Evolutionary conservation across 2,329 filamentous ascomycete species (phyloP).

Genomic region (Neonectria hederae): DNA sequence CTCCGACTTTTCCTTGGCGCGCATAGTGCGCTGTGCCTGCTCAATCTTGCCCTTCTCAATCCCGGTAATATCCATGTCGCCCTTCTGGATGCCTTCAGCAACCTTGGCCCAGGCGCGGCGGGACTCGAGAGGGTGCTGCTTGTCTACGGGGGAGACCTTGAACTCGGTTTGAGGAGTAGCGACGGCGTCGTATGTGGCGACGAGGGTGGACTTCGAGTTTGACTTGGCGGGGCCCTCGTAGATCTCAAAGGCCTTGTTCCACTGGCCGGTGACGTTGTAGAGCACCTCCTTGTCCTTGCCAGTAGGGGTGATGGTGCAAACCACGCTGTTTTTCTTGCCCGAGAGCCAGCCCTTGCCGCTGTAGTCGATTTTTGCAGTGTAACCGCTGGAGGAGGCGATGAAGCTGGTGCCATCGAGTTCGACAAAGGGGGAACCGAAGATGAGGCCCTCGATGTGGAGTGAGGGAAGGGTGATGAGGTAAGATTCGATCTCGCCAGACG

Average conservation of each 20-base stretch:
- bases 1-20: conserved; percentile 79
- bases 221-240: conserved; percentile 69
- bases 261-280: conserved; percentile 89
- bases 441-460: conserved; percentile 92
- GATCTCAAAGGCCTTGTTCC: conserved; percentile 85
- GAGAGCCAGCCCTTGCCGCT: conserved; percentile 93
- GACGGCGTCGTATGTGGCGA: conserved; percentile 70
- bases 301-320: conserved; percentile 76
- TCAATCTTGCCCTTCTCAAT: conserved; percentile 89
- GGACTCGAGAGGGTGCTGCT: conserved; percentile 88
- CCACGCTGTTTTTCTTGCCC: conserved; percentile 94
- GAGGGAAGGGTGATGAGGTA: conserved; percentile 93
- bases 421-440: conserved; percentile 86
- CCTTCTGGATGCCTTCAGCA: conserved; percentile 78
- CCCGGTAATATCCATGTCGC: conserved; percentile 84
- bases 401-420: conserved; percentile 87
- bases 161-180: conserved; percentile 71
- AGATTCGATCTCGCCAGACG: conserved; percentile 63
- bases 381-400: conserved; percentile 88
- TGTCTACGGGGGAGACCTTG: conserved; percentile 74
- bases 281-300: conserved; percentile 76
- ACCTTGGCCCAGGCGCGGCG: conserved; percentile 90
- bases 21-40: conserved; percentile 80
- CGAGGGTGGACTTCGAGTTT: conserved; percentile 56
- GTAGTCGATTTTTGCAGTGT: conserved; percentile 90